These are phyloP conservation scores for Phellinidium pouzarii DNA, from an alignment of 1,284 basidiomycete genomes.

Conservation along the genomic window DNA sequence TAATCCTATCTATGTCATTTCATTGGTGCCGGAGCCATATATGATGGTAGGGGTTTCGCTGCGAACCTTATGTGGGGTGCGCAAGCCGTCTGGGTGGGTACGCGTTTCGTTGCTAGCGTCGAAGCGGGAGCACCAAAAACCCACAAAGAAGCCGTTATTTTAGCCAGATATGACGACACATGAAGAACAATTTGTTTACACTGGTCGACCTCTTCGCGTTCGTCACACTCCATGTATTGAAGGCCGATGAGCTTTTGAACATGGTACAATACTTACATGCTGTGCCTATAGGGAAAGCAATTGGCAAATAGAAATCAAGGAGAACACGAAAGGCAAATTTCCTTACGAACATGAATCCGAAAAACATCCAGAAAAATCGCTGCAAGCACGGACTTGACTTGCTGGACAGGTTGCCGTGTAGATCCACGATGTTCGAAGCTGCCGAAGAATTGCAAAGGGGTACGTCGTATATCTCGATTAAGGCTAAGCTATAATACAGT, in stretches of 20 bases:
- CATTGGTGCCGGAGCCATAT: constrained; percentile 81
- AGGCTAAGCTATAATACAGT: constrained; percentile 33
- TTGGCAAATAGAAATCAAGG: constrained; percentile 66
- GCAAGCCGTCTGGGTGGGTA: constrained; percentile 73
- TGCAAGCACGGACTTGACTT: constrained; percentile 55
- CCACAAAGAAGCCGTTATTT: constrained; percentile 73
- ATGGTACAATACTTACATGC: constrained; percentile 1
- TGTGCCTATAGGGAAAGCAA: constrained; percentile 46
- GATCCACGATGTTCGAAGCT: constrained; percentile 64
- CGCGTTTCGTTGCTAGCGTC: constrained; percentile 78
- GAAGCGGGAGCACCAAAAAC: constrained; percentile 78
- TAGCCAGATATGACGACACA: constrained; percentile 64
- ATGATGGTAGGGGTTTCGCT: constrained; percentile 80
- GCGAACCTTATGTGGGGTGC: constrained; percentile 83
- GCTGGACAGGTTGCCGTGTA: constrained; percentile 77
- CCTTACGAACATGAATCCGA: constrained; percentile 67
- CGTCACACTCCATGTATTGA: constrained; percentile 75
- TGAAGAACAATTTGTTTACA: constrained; percentile 79
- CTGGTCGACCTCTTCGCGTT: constrained; percentile 82
- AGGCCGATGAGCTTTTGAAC: constrained; percentile 49
- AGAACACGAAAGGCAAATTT: constrained; percentile 72
- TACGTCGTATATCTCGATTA: constrained; percentile 30
- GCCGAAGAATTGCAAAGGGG: constrained; percentile 38
- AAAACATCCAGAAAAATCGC: constrained; percentile 68
- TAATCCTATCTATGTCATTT: constrained; percentile 74